Evolutionary conservation across 75 land plant genomes (phyloP), one percentile per base, ranked within the genome.

Genomic region (Chamaecyparis obtusa): DNA sequence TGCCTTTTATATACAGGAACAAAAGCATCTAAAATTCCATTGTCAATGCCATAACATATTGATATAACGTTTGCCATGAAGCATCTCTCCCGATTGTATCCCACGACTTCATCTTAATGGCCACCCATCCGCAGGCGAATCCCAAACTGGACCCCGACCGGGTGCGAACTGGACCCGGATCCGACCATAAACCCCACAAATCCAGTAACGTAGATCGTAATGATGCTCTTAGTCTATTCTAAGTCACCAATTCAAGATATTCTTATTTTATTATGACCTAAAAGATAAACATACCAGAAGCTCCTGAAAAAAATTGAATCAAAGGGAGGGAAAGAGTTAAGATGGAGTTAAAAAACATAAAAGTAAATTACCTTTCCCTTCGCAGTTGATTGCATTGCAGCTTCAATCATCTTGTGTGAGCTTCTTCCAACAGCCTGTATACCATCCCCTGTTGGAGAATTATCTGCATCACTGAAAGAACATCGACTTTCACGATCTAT

Each of bases 351-450:
- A 27, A n/a, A 21, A 81, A 81, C 32, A 81, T 81, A 32, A 19
- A 46, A 30, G 49, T 16, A 39, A 16, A 51, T 30, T 60, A 98
- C 99, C 99, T 98, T 97, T 86, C 99, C 99, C 87, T 93, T 95
- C 30, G 93, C 86, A 84, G 97, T 95, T 86, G 97, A 95, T 83
- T 97, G 97, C 99, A 97, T 97, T 41, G 95, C 99, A 3, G 99
- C 99, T 88, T 98, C 99, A 77, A 98, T 98, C 95, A 96, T 92
- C 91, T 97, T 98, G 87, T 98, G 97, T 54, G 99, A 98, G 88
- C 99, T 97, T 87, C 99, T 95, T 17, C 97, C 99, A 87, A 95
- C 94, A 36, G 96, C 93, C 89, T 98, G 99, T 87, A 97, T 98
- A 60, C 99, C 99, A 89, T 98, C 99, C 71, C 97, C 99, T 93